Base-by-base conservation (phyloP, 495 filamentous ascomycete species). In the Aspergillus funiculosus region DNA sequence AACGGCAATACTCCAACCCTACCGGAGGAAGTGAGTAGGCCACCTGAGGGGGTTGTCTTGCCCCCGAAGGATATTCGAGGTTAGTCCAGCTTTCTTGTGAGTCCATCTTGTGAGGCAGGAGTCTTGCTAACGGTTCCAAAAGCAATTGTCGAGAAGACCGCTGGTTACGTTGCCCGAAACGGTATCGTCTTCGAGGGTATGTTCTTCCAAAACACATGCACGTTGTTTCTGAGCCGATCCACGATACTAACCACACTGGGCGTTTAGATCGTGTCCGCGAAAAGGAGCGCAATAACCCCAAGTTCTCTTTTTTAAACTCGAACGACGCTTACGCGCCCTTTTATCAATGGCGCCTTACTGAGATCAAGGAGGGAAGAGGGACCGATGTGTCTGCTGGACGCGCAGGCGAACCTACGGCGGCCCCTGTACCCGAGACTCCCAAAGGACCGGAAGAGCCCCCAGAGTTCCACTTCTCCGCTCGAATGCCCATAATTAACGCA, bases 401-500 rank as follows among this genome's bases (percentile, higher is more conserved):
- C 51, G 64, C 69, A 19, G 81, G 78, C 19, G 86, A 92, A 58
- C 63, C 64, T 26, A 69, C 67, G 35, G 66, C 76, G 14, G 69
- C 64, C 4, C 69, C 74, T 22, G 79, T 82, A 59, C 68, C 71
- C 18, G 75, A 77, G 44, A 83, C 85, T 60, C 83, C 86, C 35
- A 77, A 83, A 68, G 92, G 91, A 34, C 94, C 92, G 11, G 76
- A 79, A 18, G 81, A 89, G 58, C 94, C 92, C n/a, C 78, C 88
- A 24, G 80, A 89, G 54, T 97, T 94, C 60, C 78, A 87, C 54
- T 98, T 97, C 69, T 94, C 87, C 38, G 91, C 92, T 47, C 83
- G 90, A 58, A 96, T 97, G 89, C 92, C 92, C 49, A 95, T 86
- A 56, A 95, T 97, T 69, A 90, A 79, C 69, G 87, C 94, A 50